Percentiles rank a stretch among this genome's conserved stretches.
Evolutionary conservation across 495 filamentous ascomycete species (phyloP).

Genomic region (Hypoxylon lienhwacheense): DNA sequence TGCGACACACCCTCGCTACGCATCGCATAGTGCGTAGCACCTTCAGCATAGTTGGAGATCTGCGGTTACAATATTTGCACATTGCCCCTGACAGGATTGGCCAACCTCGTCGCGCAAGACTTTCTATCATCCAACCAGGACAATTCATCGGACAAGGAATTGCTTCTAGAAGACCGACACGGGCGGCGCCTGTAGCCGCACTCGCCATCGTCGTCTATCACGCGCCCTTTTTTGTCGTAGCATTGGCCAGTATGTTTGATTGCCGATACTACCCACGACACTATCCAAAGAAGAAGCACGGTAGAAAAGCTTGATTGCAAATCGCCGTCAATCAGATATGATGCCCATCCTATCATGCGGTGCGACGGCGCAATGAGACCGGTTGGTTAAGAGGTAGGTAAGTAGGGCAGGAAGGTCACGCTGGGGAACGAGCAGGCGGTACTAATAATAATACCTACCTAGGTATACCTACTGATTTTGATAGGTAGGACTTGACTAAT

Average conservation of each 20-base stretch:
- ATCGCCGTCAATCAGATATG: conserved; percentile 26
- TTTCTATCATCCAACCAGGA: conserved; percentile 21
- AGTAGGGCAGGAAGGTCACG: conserved; percentile 4
- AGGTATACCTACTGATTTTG: conserved; percentile 13
- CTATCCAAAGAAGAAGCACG: conserved; percentile 27
- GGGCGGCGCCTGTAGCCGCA: conserved; percentile 29
- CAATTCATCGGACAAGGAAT: conserved; percentile 6
- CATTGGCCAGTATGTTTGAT: conserved; percentile 15
- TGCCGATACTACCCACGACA: conserved; percentile 5
- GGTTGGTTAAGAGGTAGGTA: conserved; percentile 4
- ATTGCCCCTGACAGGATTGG: conserved; percentile 35
- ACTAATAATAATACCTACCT: conserved; percentile 30
- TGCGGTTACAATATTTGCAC: conserved; percentile 30
- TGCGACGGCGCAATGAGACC: conserved; percentile 11
- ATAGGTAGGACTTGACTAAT: too few relatives aligned
- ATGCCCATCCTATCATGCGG: conserved; percentile 11
- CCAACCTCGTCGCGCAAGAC: conserved; percentile 20
- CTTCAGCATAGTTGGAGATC: conserved; percentile 31
- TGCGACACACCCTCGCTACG: conserved; percentile 27
- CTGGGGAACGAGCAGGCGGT: conserved; percentile 17
- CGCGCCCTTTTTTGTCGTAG: conserved; percentile 29
- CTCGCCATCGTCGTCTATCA: conserved; percentile 28
- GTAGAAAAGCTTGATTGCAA: conserved; percentile 37
- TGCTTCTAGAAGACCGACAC: conserved; percentile 33
- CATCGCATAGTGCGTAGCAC: too few relatives aligned